These are phyloP conservation scores for Aphanomyces euteiches DNA, from an alignment of 352 stramenopile species.

Conservation along the genomic window DNA sequence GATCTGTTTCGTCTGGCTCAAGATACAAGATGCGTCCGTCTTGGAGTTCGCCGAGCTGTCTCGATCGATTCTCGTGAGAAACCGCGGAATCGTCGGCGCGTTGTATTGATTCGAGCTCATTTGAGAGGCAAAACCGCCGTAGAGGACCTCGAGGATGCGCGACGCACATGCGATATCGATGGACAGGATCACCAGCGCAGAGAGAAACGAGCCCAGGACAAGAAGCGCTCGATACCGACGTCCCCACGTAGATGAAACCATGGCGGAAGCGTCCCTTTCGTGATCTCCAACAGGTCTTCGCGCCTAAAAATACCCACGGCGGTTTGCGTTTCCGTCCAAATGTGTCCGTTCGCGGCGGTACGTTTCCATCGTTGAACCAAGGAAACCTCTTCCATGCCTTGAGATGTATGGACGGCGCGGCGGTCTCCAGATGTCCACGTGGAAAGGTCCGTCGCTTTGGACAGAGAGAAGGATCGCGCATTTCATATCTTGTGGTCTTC, in stretches of 20 bases:
- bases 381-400: too few species aligned
- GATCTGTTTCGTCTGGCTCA: background rate
- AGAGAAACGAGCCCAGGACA: background rate
- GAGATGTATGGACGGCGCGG: too few species aligned
- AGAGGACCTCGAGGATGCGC: background rate
- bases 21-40: conserved; percentile 6
- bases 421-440: too few species aligned
- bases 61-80: background rate
- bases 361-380: too few species aligned
- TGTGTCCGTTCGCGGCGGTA: too few species aligned
- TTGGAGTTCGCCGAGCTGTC: background rate
- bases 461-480: background rate
- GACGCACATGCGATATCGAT: background rate
- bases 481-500: background rate
- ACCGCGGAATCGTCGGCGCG: background rate
- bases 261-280: background rate
- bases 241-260: background rate
- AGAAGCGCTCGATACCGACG: background rate
- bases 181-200: background rate
- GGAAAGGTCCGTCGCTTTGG: too few species aligned
- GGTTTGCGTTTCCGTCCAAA: too few species aligned
- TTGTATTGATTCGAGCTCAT: background rate
- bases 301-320: background rate
- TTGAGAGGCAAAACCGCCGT: background rate
- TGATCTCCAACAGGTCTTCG: background rate